Base-by-base conservation (phyloP, 805 yeast species). In the Candida pseudofarinosa region DNA sequence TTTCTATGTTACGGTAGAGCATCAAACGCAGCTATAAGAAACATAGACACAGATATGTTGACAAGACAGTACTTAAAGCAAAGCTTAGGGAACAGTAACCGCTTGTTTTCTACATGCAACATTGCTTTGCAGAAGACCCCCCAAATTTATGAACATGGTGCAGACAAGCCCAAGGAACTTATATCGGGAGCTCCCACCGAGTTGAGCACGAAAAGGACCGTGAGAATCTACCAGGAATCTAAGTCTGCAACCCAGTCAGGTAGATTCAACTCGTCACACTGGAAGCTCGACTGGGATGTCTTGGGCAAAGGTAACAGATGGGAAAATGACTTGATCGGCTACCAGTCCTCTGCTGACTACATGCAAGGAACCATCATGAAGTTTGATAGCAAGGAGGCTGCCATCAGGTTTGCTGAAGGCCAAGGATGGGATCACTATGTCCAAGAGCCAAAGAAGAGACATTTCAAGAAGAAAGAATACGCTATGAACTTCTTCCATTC, bases 261-360 rank as follows among this genome's bases (percentile, higher is more conserved):
- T 10, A 62, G 64, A 44, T 67, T 71, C 54, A 74, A 77, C 55
- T 73, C 77, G 15, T 61, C 66, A 42, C 61, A 57, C 51, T 87
- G 96, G 96, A 80, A 79, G 55, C 58, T 87, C 43, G 95, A 87
- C 64, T 87, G 93, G 91, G 95, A 88, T 58, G 77, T 86, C 34
- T 67, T 83, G 43, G 81, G 81, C 36, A 79, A 82, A 56, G 87
- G 85, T 17, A 80, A 87, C 70, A 72, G 93, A 60, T 87, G 95
- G 95, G 96, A 87, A 60, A 87, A 87, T 64, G 91, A 85, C 60
- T 71, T 87, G 59, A 87, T 87, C 64, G 96, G 96, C 19, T 87
- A 85, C 71, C 90, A 85, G 56, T 77, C 86, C 37, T 73, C 85
- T 36, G 79, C 85, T 31, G 96, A 87, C 62, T 82, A 80, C 65